A percentile compares a stretch with the other conserved stretches of the same genome.
These are phyloP conservation scores for Colletotrichum sp. DNA, from an alignment of 2,329 filamentous ascomycete genomes.

Conservation along the genomic window DNA sequence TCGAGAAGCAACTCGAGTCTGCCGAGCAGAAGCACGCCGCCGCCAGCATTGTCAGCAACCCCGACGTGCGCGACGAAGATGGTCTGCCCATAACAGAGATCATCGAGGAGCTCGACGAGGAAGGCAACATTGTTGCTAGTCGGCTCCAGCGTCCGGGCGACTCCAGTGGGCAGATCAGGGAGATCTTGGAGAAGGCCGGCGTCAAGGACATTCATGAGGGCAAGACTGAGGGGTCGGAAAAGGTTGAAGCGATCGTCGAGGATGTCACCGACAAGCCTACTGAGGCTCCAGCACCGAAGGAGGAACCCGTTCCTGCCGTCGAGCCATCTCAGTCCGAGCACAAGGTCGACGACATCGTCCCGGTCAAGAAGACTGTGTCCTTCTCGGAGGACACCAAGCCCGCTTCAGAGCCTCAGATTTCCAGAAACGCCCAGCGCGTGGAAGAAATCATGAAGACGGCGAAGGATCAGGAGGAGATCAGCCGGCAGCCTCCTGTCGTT, in stretches of 20 bases:
- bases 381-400: slow-evolving; percentile 67
- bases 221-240: slow-evolving; percentile 3
- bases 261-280: slow-evolving; percentile 14
- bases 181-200: slow-evolving; percentile 80
- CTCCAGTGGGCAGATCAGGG: slow-evolving; percentile 68
- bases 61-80: slow-evolving; percentile 68
- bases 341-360: not conserved
- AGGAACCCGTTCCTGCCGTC: not conserved
- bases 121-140: slow-evolving; percentile 80
- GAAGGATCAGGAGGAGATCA: slow-evolving; percentile 56
- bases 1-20: slow-evolving; percentile 74
- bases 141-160: slow-evolving; percentile 71
- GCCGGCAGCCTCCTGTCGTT: slow-evolving; percentile 57
- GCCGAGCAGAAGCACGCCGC: slow-evolving; percentile 74
- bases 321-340: not conserved
- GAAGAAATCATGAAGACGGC: slow-evolving; percentile 63
- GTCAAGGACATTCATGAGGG: slow-evolving; percentile 51
- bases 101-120: slow-evolving; percentile 87
- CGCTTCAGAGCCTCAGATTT: slow-evolving; percentile 41
- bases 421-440: slow-evolving; percentile 50
- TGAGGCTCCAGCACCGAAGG: not conserved
- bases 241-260: slow-evolving; percentile 11
- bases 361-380: slow-evolving; percentile 62
- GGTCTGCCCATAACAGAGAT: slow-evolving; percentile 88
- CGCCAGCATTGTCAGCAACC: slow-evolving; percentile 62